Percentiles rank a stretch among this genome's conserved stretches.
These are phyloP conservation scores for Acrocalymma vagum DNA, from an alignment of 2,329 filamentous ascomycete genomes.

Conservation along the genomic window DNA sequence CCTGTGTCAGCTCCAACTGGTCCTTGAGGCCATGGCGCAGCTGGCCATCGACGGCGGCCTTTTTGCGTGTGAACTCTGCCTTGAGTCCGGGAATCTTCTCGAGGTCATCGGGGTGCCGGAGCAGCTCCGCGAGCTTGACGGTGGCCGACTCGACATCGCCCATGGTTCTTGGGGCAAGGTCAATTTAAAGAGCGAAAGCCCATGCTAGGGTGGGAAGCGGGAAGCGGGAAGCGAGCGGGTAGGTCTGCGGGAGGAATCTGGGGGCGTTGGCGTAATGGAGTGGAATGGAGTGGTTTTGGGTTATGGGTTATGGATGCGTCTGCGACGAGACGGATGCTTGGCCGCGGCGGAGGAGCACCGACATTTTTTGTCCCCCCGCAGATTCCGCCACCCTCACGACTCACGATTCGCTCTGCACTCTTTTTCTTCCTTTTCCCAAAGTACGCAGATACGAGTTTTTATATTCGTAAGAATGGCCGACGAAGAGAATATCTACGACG, in stretches of 20 bases:
- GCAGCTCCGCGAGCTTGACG: constrained; percentile 88
- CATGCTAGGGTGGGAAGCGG: constrained; percentile 21
- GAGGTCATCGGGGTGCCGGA: constrained; percentile 94
- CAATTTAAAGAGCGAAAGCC: constrained; percentile 17
- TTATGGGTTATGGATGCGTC: neutral
- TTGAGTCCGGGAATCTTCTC: constrained; percentile 94
- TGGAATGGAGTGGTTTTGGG: too few species aligned
- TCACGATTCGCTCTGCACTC: constrained; percentile 9
- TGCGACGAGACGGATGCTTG: constrained; percentile 11
- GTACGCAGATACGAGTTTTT: constrained; percentile 1
- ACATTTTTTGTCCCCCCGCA: constrained; percentile 5
- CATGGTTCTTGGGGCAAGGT: constrained; percentile 53
- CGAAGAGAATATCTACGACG: constrained; percentile 82
- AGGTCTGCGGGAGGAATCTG: constrained; percentile 3
- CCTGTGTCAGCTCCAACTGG: constrained; percentile 92
- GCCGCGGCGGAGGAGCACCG: constrained; percentile 15
- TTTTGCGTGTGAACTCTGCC: constrained; percentile 93
- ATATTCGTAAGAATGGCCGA: constrained; percentile 47
- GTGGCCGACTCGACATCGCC: constrained; percentile 68
- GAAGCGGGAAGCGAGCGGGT: constrained; percentile 7
- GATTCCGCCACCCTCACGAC: constrained; percentile 10
- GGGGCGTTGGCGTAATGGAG: too few species aligned
- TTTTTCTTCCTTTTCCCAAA: neutral
- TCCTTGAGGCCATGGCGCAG: constrained; percentile 87
- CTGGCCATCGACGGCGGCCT: constrained; percentile 88